Conservation (phyloP, 148 eudicot genomes). For the Vaccinium darrowii region DNA sequence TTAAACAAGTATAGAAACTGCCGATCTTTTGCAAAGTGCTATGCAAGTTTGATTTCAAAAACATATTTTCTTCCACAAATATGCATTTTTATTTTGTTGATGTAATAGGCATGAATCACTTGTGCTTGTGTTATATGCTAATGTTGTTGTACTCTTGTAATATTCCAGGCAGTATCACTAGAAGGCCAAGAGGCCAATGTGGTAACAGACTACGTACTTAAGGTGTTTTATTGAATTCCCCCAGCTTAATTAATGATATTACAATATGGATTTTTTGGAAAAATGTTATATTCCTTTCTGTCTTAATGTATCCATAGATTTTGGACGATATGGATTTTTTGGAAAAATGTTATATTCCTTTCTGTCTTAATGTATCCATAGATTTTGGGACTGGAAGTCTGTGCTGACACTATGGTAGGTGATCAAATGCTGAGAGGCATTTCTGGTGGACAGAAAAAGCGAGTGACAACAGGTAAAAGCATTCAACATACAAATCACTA, state of each 20-base stretch:
- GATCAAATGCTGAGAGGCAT: conserved; percentile 65
- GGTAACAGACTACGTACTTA: conserved; percentile 18
- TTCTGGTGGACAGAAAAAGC: conserved; percentile 62
- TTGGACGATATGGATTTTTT: conserved; percentile 18
- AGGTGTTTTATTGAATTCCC: not conserved
- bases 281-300: not conserved
- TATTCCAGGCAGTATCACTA: conserved; percentile 18
- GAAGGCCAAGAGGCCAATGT: conserved; percentile 20
- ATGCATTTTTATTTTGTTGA: too few relatives aligned
- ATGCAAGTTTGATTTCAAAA: too few relatives aligned
- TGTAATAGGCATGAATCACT: not conserved
- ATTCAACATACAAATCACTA: not conserved
- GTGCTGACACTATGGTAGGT: conserved; percentile 68
- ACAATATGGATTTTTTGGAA: not conserved
- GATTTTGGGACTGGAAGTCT: conserved; percentile 63
- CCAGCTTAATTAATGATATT: not conserved
- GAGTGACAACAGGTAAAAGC: conserved; percentile 53
- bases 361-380: conserved; percentile 14
- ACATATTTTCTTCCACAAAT: too few relatives aligned
- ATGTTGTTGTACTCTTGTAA: not conserved
- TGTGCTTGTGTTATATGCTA: not conserved
- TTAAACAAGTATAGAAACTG: too few relatives aligned
- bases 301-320: conserved; percentile 32
- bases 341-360: not conserved
- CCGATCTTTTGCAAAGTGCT: too few relatives aligned